phyloP scores from a whole-genome alignment of 2,329 filamentous ascomycete species.

The Fusarium odoratissimum region DNA sequence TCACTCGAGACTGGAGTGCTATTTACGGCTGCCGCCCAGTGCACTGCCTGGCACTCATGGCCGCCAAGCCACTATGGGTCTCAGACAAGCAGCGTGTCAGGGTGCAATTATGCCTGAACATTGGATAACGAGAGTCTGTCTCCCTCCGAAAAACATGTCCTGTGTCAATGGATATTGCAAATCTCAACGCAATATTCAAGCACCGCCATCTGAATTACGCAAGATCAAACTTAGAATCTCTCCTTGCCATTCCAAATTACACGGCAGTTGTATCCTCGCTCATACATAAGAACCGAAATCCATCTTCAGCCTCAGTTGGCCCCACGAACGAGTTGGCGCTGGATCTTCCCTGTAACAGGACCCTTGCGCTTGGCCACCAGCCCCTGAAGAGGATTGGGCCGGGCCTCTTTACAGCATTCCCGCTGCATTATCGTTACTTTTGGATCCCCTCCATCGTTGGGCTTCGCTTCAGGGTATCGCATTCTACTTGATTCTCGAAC shows the following conservation, averaged over 20 bases:
- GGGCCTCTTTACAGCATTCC: conserved; percentile 23
- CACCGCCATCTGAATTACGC: conserved; percentile 6
- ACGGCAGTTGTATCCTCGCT: conserved; percentile 9
- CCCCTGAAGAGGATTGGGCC: conserved; percentile 34
- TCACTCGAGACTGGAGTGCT: conserved; percentile 15
- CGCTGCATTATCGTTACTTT: conserved; percentile 27
- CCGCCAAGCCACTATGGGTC: conserved; percentile 34
- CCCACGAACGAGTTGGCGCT: conserved; percentile 14
- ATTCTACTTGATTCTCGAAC: conserved; percentile 16
- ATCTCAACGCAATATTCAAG: background rate
- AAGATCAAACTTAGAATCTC: background rate
- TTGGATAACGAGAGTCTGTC: conserved; percentile 7
- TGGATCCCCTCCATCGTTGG: conserved; percentile 28
- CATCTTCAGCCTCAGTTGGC: conserved; percentile 5
- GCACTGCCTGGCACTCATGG: conserved; percentile 26
- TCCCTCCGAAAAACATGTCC: background rate
- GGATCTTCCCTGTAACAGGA: conserved; percentile 17
- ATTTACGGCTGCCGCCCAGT: conserved; percentile 27
- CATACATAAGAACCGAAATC: conserved; percentile 13
- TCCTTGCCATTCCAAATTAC: conserved; percentile 2
- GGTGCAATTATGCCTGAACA: conserved; percentile 19
- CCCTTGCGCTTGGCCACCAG: conserved; percentile 29
- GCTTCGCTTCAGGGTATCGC: conserved; percentile 18
- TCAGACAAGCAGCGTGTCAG: conserved; percentile 24
- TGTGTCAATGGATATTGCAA: background rate